Evolutionary conservation across 2,329 filamentous ascomycete species (phyloP).

Genomic region (Hypoxylon sp.): DNA sequence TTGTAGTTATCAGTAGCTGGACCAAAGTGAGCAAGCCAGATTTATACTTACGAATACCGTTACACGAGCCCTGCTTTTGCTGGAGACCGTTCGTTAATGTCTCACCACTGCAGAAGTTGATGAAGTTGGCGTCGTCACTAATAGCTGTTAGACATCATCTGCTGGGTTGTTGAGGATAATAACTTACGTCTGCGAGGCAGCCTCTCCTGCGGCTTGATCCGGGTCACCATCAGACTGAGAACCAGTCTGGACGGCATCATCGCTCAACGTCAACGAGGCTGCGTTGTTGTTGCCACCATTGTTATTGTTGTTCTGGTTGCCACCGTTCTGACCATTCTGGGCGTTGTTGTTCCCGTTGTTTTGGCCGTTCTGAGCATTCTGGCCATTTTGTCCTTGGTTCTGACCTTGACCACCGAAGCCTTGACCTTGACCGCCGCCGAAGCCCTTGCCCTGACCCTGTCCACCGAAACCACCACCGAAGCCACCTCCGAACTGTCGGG

Average conservation of each 20-base stretch:
- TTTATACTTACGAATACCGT: conserved; percentile 63
- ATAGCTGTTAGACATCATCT: conserved; percentile 35
- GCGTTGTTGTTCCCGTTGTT: conserved; percentile 34
- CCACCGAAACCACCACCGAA: conserved; percentile 31
- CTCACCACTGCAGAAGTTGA: conserved; percentile 67
- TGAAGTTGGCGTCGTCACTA: conserved; percentile 67
- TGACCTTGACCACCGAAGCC: conserved; percentile 8
- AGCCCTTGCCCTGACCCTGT: conserved; percentile 14
- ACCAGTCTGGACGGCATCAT: conserved; percentile 58
- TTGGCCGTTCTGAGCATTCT: conserved; percentile 36
- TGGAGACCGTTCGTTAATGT: conserved; percentile 69
- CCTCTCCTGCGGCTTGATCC: conserved; percentile 54
- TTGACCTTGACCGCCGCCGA: conserved; percentile 1
- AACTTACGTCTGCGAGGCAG: conserved; percentile 61
- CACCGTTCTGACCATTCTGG: conserved; percentile 35
- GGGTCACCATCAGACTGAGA: conserved; percentile 50
- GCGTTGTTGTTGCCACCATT: conserved; percentile 41
- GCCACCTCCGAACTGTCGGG: conserved; percentile 51
- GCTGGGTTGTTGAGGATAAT: background rate
- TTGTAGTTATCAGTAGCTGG: conserved; percentile 43
- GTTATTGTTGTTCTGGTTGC: conserved; percentile 39
- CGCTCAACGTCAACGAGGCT: conserved; percentile 48
- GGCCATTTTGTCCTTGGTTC: conserved; percentile 20
- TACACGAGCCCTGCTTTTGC: conserved; percentile 67
- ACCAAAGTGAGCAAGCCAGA: background rate